Base-by-base conservation (phyloP, 2,329 filamentous ascomycete genomes). In the Ciborinia camelliae region DNA sequence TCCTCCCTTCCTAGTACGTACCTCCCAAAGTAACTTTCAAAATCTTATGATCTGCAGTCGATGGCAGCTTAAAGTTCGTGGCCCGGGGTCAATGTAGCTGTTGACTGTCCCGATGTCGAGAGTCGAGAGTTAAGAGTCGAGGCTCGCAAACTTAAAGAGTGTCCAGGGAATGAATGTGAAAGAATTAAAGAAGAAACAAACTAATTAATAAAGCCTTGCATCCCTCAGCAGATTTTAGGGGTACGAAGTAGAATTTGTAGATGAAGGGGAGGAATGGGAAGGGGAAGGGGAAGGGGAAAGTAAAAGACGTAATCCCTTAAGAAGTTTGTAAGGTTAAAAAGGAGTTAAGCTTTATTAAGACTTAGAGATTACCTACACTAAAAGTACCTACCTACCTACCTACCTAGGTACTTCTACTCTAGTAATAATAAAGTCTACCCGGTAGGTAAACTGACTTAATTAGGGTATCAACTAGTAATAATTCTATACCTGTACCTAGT, bases 171-270 rank as follows among this genome's bases (percentile, higher is more conserved):
- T 50, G 45, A 63, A 57, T 50, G 53, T 63, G 53, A 26, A 43
- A 57, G 48, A 43, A 63, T 41, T 35, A 23, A 41, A 58, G 20
- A 52, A 50, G 48, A 39, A 30, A 35, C 37, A 35, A 41, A 64
- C 64, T 71, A 72, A 67, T 72, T 69, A 70, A 59, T 67, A 67
- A 61, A 70, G 57, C 62, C 60, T 67, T 68, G 67, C 72, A 74
- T 74, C 61, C 47, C 55, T 71, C 70, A 67, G 68, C 70, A 70
- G 66, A 68, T 66, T 43, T 45, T 60, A 37, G 28, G 63, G 67
- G 28, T 32, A 41, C n/a, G n/a, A n/a, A n/a, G n/a, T n/a, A n/a
- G n/a, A 47, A 58, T 62, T 45, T 20, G 51, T 23, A 39, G 41
- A 47, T 26, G 14, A 52, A 62, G 35, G 28, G 43, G 41, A 48